phyloP scores from a whole-genome alignment of 2,329 filamentous ascomycete species.

The Sphaerulina populicola region DNA sequence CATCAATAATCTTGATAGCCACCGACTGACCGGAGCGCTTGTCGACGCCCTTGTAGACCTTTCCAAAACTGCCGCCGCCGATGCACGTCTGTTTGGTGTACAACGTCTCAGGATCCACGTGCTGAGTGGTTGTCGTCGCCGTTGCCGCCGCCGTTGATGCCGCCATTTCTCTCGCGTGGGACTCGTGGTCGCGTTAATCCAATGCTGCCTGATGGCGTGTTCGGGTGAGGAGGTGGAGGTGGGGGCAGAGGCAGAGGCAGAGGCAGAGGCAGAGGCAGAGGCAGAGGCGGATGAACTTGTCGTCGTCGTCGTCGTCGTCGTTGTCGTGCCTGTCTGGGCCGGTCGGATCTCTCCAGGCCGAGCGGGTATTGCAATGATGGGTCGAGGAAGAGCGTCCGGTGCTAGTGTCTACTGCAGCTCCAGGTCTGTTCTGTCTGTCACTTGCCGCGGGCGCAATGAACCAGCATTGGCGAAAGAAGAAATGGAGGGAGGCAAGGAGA shows the following conservation, averaged over 20 bases:
- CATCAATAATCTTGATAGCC: conserved; percentile 97
- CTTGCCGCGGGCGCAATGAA: conserved; percentile 3
- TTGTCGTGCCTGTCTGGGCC: background rate
- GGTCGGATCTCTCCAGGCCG: background rate
- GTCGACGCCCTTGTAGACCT: conserved; percentile 97
- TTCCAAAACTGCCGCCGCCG: conserved; percentile 96
- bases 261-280: no score
- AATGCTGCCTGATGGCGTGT: background rate
- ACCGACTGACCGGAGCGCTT: conserved; percentile 88
- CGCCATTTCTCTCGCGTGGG: no score
- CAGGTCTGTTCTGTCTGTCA: background rate
- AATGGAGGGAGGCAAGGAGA: background rate
- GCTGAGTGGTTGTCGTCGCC: conserved; percentile 17
- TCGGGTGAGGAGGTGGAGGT: background rate
- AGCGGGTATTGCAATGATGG: background rate
- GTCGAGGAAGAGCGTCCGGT: conserved; percentile 1
- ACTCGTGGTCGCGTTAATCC: conserved; percentile 6
- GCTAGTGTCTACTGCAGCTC: background rate
- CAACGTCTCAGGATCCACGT: conserved; percentile 74
- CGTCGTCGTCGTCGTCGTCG: background rate
- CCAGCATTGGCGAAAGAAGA: conserved; percentile 1
- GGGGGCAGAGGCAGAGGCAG: no score
- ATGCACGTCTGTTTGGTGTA: conserved; percentile 68
- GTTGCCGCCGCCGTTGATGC: no score
- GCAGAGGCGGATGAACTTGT: no score